Conservation (phyloP, 768 basidiomycete species). For the Rhizopogon roseolus region DNA sequence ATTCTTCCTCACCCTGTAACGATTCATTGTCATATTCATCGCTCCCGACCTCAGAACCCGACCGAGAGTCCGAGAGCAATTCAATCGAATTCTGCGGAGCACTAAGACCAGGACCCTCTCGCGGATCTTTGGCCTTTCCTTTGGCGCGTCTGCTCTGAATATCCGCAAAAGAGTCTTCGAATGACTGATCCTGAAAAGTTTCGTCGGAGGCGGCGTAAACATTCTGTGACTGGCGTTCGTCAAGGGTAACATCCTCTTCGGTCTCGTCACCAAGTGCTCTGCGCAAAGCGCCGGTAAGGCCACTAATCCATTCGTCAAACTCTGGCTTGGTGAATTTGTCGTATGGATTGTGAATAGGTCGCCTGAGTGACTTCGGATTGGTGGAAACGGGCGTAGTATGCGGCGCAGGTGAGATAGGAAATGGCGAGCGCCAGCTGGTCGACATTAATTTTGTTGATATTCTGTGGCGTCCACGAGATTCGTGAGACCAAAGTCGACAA, state of each 20-base stretch:
- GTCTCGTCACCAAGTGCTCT: conserved; percentile 50
- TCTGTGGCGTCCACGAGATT: too few relatives aligned
- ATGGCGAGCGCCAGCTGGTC: conserved; percentile 1
- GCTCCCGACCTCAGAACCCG: conserved; percentile 20
- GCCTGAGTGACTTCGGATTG: conserved; percentile 19
- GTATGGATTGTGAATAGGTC: conserved; percentile 67
- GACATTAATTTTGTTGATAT: not conserved
- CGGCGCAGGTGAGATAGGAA: conserved; percentile 1
- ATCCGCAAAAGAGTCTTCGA: conserved; percentile 56
- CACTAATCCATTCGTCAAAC: conserved; percentile 69
- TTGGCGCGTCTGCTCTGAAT: conserved; percentile 45
- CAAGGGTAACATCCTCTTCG: conserved; percentile 7
- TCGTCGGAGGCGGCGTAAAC: conserved; percentile 14
- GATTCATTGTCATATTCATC: conserved; percentile 10
- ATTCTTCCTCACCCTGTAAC: conserved; percentile 4
- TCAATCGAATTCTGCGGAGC: conserved; percentile 44
- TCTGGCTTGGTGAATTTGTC: conserved; percentile 65
- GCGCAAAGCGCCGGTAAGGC: conserved; percentile 52
- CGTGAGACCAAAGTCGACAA: not conserved
- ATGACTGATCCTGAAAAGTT: conserved; percentile 18
- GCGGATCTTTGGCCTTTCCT: conserved; percentile 59
- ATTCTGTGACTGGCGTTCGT: conserved; percentile 9
- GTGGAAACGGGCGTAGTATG: conserved; percentile 4
- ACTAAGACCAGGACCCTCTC: conserved; percentile 53
- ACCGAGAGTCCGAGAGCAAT: conserved; percentile 33